phyloP scores from a whole-genome alignment of 805 yeast genomes.

The Candida yuanshanica region DNA sequence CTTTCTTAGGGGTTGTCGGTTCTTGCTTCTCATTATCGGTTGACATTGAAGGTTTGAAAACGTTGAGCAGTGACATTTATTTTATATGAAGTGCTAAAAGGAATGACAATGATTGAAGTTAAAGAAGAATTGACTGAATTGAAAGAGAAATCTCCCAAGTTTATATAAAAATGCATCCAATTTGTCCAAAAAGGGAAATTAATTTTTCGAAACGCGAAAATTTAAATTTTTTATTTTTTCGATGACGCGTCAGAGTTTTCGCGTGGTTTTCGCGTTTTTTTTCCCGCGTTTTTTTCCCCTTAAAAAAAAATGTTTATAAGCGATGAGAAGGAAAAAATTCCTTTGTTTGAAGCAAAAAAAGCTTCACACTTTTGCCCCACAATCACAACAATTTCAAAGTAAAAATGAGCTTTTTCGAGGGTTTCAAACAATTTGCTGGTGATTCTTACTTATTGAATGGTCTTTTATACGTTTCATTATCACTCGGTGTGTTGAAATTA shows the following conservation, averaged over 20 bases:
- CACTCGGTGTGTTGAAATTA: constrained; percentile 60
- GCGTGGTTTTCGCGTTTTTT: background rate
- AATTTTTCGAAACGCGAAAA: background rate
- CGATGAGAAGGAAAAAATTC: background rate
- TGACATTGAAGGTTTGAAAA: too few species aligned
- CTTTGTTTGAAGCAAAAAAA: background rate
- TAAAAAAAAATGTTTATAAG: background rate
- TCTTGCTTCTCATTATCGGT: background rate
- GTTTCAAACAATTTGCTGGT: constrained; percentile 8
- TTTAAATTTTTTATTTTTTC: background rate
- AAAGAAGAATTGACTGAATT: too few species aligned
- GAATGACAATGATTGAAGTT: too few species aligned
- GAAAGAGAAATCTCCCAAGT: too few species aligned
- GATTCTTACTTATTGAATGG: constrained; percentile 12
- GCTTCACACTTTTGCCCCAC: background rate
- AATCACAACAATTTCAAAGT: too few species aligned
- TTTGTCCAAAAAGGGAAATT: constrained; percentile 1
- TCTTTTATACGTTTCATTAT: constrained; percentile 36
- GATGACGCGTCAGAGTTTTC: background rate
- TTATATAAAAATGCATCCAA: background rate
- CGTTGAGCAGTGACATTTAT: too few species aligned
- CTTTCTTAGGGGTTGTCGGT: background rate
- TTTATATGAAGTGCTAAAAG: too few species aligned
- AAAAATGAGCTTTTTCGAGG: constrained; percentile 13
- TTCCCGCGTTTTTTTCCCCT: background rate